A percentile compares a stretch with the other conserved stretches of the same genome.
Evolutionary conservation across 2,329 filamentous ascomycete species (phyloP).

Genomic region (Ilyonectria destructans): DNA sequence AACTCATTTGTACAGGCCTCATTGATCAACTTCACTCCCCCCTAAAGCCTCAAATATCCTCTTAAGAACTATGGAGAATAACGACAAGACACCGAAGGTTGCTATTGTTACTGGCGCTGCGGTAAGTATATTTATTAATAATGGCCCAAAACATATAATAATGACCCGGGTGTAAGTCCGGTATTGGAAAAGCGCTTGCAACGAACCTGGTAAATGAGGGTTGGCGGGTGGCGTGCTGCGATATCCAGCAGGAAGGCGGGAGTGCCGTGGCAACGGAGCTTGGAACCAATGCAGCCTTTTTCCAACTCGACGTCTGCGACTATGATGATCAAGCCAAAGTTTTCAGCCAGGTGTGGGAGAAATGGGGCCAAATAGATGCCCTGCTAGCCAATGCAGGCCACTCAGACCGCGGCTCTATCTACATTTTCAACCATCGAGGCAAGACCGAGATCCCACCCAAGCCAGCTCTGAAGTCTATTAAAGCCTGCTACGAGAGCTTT

Average conservation of each 20-base stretch:
- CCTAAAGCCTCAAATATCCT: no score
- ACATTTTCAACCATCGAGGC: conserved; percentile 2
- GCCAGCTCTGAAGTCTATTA: conserved; percentile 7
- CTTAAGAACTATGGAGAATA: no score
- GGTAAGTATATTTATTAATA: not conserved
- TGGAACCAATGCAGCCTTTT: not conserved
- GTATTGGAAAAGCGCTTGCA: not conserved
- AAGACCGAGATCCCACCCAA: not conserved
- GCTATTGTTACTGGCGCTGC: conserved; percentile 9
- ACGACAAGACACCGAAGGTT: not conserved
- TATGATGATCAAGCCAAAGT: not conserved
- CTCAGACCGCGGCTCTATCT: conserved; percentile 1
- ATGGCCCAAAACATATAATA: not conserved
- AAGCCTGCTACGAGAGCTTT: conserved; percentile 11
- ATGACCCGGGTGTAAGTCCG: not conserved
- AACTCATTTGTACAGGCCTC: no score
- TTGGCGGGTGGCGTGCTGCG: conserved; percentile 1
- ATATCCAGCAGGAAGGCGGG: conserved; percentile 1
- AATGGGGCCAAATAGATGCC: not conserved
- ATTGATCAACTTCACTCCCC: no score
- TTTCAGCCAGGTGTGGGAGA: conserved; percentile 1
- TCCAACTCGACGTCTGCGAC: not conserved
- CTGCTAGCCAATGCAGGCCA: conserved; percentile 2
- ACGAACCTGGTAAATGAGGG: not conserved
- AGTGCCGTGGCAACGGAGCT: not conserved